phyloP scores from a whole-genome alignment of 2,329 filamentous ascomycete species.

The Leptodontidium sp. region DNA sequence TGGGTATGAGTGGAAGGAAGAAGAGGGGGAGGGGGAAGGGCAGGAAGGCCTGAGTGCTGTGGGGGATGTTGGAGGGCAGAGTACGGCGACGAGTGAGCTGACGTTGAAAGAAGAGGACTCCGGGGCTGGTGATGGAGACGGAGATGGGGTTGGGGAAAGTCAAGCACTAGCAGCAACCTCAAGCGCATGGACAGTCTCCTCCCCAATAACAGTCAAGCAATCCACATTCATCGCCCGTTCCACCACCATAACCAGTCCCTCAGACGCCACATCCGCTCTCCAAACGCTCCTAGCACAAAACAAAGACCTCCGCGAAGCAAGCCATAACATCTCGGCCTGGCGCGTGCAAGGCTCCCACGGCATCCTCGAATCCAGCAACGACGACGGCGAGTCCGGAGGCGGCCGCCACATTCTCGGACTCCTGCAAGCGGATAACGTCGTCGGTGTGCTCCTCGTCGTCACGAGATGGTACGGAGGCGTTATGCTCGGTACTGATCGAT shows the following conservation, averaged over 20 bases:
- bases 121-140: not conserved
- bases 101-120: not conserved
- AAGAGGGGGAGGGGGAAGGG: conserved; percentile 3
- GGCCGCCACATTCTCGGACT: conserved; percentile 64
- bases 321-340: conserved; percentile 58
- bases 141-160: not conserved
- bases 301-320: conserved; percentile 60
- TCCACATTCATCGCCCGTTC: conserved; percentile 67
- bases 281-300: conserved; percentile 58
- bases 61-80: not conserved
- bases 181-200: conserved; percentile 58
- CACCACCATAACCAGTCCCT: conserved; percentile 50
- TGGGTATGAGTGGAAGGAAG: conserved; percentile 68
- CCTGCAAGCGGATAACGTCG: conserved; percentile 59
- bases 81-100: conserved; percentile 8
- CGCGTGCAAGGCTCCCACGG: conserved; percentile 38
- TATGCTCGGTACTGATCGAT: conserved; percentile 68
- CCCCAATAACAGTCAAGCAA: conserved; percentile 58
- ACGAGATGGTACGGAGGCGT: conserved; percentile 70
- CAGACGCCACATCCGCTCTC: conserved; percentile 54
- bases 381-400: conserved; percentile 68
- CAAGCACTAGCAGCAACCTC: conserved; percentile 14
- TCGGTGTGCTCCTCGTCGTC: conserved; percentile 64
- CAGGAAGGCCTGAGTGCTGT: conserved; percentile 6
- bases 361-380: conserved; percentile 47